Conservation (phyloP, 306 rosid species). For the Alnus glutinosa region DNA sequence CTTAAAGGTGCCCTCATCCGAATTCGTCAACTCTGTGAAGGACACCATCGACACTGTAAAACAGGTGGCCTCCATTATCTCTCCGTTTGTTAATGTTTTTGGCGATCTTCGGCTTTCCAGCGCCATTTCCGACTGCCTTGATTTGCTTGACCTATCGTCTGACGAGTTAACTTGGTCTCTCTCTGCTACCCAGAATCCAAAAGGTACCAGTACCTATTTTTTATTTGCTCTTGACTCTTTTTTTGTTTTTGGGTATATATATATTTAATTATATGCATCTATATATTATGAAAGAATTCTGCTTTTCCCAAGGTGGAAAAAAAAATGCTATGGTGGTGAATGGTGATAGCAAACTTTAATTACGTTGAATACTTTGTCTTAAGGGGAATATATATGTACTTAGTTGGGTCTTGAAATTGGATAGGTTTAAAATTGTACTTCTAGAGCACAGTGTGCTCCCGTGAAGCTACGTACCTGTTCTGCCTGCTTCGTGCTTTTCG, state of each 20-base stretch:
- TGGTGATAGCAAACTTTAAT: too few relatives aligned
- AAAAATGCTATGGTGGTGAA: too few relatives aligned
- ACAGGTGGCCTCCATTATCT: slow-evolving; percentile 49
- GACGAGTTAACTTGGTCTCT: slow-evolving; percentile 56
- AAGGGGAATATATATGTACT: neutral
- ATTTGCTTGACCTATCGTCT: slow-evolving; percentile 57
- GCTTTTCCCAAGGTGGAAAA: too few relatives aligned
- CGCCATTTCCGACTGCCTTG: slow-evolving; percentile 74
- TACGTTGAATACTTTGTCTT: neutral
- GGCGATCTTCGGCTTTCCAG: slow-evolving; percentile 52
- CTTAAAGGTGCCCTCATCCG: slow-evolving; percentile 46
- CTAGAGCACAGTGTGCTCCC: neutral
- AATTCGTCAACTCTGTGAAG: slow-evolving; percentile 41
- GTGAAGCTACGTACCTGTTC: neutral
- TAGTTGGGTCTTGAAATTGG: neutral
- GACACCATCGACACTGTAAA: slow-evolving; percentile 31
- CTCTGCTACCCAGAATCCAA: slow-evolving; percentile 55
- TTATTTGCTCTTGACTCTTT: neutral
- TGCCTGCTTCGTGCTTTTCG: neutral
- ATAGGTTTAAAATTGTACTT: neutral
- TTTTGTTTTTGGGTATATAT: neutral
- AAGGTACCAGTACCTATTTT: slow-evolving; percentile 34
- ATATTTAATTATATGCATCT: neutral
- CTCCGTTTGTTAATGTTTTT: slow-evolving; percentile 34
- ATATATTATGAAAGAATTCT: neutral